Base-by-base conservation (phyloP, 2,329 filamentous ascomycete species). In the Claviceps sp. region DNA sequence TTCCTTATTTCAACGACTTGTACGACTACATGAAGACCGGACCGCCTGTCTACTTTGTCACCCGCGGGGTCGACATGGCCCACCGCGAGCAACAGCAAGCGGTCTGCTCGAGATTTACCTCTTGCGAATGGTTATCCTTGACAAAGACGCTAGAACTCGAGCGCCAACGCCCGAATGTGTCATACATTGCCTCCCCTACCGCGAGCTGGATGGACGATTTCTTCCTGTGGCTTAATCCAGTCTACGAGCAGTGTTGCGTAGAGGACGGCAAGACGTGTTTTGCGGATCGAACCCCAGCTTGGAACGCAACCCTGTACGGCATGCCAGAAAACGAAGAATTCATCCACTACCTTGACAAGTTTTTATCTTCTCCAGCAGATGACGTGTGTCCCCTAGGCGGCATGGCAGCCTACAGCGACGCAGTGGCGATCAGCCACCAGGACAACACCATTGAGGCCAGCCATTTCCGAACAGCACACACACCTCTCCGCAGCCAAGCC, bases 171-270 rank as follows among this genome's bases (percentile, higher is more conserved):
- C 78, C 89, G 0, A 80, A 94, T 6, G 75, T 91, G 1, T 96
- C 89, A 1, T 97, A 89, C 66, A 88, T 98, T 58, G 79, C 88
- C 6, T 83, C 90, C 9, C 86, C 89, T 0, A 83, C 91, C 0
- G 93, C 94, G 3, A 96, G 86, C 66, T 98, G 93, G 93, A 79
- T 98, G 17, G 93, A 98, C 58, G 93, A 98, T 64, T 97, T 88
- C 69, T 88, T 97, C 69, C 78, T 88, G 54, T 98, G 93, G 91
- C 73, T 97, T n/a, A 95, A 97, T 59, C 93, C 93, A 0, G 78
- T 88, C 44, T 69, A 71, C 22, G 85, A 89, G 45, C 71, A 77
- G 48, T 83, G 77, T 70, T 96, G 87, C 60, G 75, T 86, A 39
- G 83, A 91, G 54, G 64, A 80, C 48, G 79, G 79, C 45, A 72